Conservation (phyloP, 1,284 basidiomycete species). For the Leccinum glutinopallens region DNA sequence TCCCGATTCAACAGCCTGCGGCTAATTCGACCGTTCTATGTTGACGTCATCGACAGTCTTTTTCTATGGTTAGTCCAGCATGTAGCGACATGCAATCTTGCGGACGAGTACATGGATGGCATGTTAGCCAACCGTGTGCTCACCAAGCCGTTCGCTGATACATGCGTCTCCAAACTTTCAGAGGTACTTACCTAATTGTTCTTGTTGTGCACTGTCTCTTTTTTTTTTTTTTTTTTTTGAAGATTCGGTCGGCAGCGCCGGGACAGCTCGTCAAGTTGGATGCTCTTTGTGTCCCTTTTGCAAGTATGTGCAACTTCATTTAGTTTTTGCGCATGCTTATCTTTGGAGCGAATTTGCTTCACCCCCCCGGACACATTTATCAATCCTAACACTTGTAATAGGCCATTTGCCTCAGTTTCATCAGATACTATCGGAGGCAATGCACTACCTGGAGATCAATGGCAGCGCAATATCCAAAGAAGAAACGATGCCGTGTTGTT, state of each 20-base stretch:
- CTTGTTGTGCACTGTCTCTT: not conserved
- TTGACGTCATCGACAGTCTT: conserved; percentile 84
- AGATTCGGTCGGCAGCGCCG: too few species aligned
- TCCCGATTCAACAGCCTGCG: conserved; percentile 52
- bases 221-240: conserved; percentile 36
- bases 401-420: conserved; percentile 49
- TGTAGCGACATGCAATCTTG: conserved; percentile 73
- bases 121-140: conserved; percentile 68
- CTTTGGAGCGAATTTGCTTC: too few species aligned
- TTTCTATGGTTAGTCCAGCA: conserved; percentile 85
- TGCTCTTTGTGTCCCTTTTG: too few species aligned
- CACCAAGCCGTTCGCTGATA: conserved; percentile 65
- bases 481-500: conserved; percentile 83
- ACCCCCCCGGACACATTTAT: conserved; percentile 62
- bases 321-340: too few species aligned
- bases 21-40: conserved; percentile 78
- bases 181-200: conserved; percentile 52
- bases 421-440: conserved; percentile 39
- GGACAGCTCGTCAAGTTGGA: too few species aligned
- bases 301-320: too few species aligned
- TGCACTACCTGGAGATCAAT: conserved; percentile 37
- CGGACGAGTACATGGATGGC: conserved; percentile 79
- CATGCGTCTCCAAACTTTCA: conserved; percentile 63
- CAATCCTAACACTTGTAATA: conserved; percentile 68
- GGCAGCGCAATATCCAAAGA: conserved; percentile 47